Conservation (phyloP, 495 filamentous ascomycete genomes). For the Talaromyces liani region DNA sequence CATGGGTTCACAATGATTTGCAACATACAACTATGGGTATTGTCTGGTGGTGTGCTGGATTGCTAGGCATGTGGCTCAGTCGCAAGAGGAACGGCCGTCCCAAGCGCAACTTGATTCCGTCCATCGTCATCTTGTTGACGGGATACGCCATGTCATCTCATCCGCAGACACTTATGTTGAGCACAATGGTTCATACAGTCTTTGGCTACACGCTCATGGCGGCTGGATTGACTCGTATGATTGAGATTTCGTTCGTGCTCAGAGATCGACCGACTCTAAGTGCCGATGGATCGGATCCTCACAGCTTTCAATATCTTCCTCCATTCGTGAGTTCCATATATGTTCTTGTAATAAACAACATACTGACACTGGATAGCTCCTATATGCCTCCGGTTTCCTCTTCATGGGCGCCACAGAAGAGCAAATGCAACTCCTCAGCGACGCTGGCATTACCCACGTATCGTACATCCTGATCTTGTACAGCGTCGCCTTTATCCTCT, state of each 20-base stretch:
- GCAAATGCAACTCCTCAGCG: slow-evolving; percentile 72
- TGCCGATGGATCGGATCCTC: slow-evolving; percentile 54
- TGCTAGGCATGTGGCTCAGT: slow-evolving; percentile 89
- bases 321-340: slow-evolving; percentile 63
- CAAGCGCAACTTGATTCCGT: slow-evolving; percentile 88
- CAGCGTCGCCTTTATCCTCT: slow-evolving; percentile 82
- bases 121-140: slow-evolving; percentile 80
- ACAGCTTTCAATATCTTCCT: slow-evolving; percentile 89
- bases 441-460: slow-evolving; percentile 74
- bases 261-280: slow-evolving; percentile 56
- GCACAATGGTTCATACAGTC: slow-evolving; percentile 81
- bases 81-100: slow-evolving; percentile 73
- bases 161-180: slow-evolving; percentile 72
- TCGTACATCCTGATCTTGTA: slow-evolving; percentile 87
- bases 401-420: slow-evolving; percentile 98
- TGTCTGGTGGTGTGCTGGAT: slow-evolving; percentile 92
- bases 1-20: slow-evolving; percentile 91
- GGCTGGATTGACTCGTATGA: slow-evolving; percentile 72
- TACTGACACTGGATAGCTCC: slow-evolving; percentile 50
- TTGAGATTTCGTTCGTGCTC: slow-evolving; percentile 87
- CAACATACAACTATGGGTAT: slow-evolving; percentile 98
- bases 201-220: slow-evolving; percentile 97
- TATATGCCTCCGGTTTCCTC: slow-evolving; percentile 89
- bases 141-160: slow-evolving; percentile 94
- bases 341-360: not conserved